A percentile compares a stretch with the other conserved stretches of the same genome.
Evolutionary conservation across 1,284 basidiomycete species (phyloP).

Genomic region (Inonotus hispidus): DNA sequence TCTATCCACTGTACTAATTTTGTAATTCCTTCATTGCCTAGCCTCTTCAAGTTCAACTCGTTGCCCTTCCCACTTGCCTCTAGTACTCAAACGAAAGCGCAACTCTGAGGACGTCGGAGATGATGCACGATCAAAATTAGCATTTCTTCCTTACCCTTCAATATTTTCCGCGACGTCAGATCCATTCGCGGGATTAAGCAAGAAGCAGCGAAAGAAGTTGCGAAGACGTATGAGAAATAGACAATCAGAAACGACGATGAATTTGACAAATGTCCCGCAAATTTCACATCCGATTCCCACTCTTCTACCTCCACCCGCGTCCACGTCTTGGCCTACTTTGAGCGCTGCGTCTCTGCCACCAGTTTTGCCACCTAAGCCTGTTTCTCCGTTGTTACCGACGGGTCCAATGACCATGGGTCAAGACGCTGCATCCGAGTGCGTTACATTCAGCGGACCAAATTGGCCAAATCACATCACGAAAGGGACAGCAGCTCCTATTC

Average conservation of each 20-base stretch:
- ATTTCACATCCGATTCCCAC: too few species aligned
- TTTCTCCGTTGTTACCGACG: not conserved
- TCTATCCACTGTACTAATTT: not conserved
- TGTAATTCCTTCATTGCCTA: not conserved
- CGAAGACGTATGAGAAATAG: not conserved
- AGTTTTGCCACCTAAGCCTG: not conserved
- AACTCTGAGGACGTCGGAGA: not conserved
- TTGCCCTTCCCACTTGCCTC: not conserved
- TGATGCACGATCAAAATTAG: not conserved
- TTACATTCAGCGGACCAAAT: not conserved
- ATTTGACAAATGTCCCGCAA: too few species aligned
- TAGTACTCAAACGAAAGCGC: slow-evolving; percentile 3
- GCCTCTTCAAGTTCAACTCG: not conserved
- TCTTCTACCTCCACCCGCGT: too few species aligned
- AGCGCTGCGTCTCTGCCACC: too few species aligned
- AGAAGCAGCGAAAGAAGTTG: not conserved
- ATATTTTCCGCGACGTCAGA: not conserved
- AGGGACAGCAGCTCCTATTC: not conserved
- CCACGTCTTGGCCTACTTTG: too few species aligned
- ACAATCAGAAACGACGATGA: not conserved
- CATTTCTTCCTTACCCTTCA: not conserved
- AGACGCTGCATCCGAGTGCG: not conserved
- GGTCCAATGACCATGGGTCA: not conserved
- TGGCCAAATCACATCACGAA: not conserved
- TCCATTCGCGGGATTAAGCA: not conserved